Conservation (phyloP, 208 protist species). For the Porcisia hertigi region DNA sequence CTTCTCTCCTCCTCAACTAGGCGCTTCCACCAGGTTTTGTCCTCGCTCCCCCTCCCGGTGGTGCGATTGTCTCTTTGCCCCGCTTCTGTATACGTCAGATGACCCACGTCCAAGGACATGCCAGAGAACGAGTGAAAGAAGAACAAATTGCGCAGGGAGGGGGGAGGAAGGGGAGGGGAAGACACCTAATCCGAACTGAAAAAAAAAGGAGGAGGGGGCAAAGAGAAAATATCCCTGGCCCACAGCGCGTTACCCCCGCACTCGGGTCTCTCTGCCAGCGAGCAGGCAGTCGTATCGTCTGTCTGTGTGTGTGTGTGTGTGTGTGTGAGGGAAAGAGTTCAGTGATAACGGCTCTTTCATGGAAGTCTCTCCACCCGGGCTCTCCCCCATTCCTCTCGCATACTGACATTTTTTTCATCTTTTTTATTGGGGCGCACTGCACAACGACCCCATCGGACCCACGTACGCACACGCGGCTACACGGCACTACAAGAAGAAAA, state of each 20-base stretch:
- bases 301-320: not conserved
- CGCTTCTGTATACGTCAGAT: not conserved
- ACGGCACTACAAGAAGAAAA: not conserved
- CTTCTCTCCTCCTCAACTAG: not conserved
- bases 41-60: not conserved
- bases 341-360: not conserved
- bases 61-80: not conserved
- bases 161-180: not conserved
- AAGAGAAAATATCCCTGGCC: not conserved
- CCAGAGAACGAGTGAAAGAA: not conserved
- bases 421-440: not conserved
- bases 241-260: not conserved
- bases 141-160: not conserved
- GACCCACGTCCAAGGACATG: not conserved
- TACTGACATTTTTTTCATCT: not conserved
- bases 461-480: not conserved
- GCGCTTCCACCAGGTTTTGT: not conserved
- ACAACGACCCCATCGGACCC: not conserved
- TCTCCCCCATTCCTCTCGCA: not conserved
- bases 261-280: not conserved
- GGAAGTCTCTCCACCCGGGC: not conserved
- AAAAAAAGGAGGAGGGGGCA: not conserved
- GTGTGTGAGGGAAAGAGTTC: not conserved
- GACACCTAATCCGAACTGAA: not conserved
- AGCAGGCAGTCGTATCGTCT: not conserved